Percentiles rank a stretch among this genome's conserved stretches.
These are phyloP conservation scores for Ammopiptanthus mongolicus DNA, from an alignment of 306 rosid species.

Conservation along the genomic window DNA sequence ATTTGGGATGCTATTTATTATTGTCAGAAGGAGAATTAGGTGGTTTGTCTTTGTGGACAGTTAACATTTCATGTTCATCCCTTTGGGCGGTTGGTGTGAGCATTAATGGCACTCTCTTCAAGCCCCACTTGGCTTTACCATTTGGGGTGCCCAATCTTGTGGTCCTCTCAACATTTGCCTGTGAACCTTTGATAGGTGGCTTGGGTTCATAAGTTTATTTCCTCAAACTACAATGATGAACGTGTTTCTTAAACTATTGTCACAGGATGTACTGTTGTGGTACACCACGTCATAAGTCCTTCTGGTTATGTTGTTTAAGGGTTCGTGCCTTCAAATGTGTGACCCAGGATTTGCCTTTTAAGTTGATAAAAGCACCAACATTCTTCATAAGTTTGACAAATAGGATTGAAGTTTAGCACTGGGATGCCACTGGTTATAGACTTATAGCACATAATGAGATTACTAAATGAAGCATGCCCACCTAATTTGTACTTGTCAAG, in stretches of 20 bases:
- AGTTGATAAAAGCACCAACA: neutral
- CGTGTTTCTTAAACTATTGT: neutral
- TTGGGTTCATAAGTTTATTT: conserved; percentile 19
- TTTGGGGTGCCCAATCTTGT: conserved; percentile 25
- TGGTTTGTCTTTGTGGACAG: neutral
- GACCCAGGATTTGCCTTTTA: neutral
- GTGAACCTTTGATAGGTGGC: neutral
- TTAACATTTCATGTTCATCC: neutral
- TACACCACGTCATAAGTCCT: neutral
- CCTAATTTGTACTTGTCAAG: neutral
- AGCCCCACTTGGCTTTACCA: neutral
- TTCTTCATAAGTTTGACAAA: neutral
- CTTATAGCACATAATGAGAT: neutral
- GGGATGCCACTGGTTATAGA: conserved; percentile 3
- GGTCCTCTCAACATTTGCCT: neutral
- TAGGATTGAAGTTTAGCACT: neutral
- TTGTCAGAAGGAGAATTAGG: neutral
- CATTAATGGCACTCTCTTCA: conserved; percentile 26
- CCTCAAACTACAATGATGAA: neutral
- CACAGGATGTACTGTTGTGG: conserved; percentile 8
- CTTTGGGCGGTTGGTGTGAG: conserved; percentile 24
- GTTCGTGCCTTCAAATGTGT: neutral
- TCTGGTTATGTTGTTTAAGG: neutral
- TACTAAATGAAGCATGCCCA: neutral
- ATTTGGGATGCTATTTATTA: neutral